These are phyloP conservation scores for Ascochyta clinopodiicola DNA, from an alignment of 2,329 filamentous ascomycete genomes.

Conservation along the genomic window DNA sequence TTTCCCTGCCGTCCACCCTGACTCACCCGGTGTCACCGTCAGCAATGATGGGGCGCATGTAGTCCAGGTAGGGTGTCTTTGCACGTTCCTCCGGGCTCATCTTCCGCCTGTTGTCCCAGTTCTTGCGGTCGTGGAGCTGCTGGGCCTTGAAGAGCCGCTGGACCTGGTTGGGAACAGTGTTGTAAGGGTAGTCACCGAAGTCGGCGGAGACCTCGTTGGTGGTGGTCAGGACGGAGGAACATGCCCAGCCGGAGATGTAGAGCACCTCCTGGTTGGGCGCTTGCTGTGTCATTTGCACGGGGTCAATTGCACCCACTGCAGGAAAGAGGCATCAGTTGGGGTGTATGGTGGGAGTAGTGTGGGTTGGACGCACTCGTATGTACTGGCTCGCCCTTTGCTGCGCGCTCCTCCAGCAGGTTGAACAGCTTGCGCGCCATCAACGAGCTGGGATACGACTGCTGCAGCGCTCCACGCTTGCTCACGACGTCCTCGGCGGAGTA, in stretches of 20 bases:
- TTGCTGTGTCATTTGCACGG: conserved; percentile 99
- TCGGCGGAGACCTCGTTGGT: conserved; percentile 98
- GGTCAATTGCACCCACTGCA: conserved; percentile 93
- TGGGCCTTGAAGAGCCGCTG: conserved; percentile 96
- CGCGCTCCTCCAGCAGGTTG: conserved; percentile 80
- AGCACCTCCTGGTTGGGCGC: conserved; percentile 94
- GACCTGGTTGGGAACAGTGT: conserved; percentile 97
- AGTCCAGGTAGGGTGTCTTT: conserved; percentile 84
- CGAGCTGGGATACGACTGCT: conserved; percentile 89
- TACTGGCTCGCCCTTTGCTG: conserved; percentile 81
- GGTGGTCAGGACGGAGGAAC: conserved; percentile 87
- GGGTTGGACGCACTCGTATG: conserved; percentile 76
- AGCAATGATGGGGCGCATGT: conserved; percentile 91
- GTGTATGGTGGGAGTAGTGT: conserved; percentile 28
- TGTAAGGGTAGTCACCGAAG: conserved; percentile 98
- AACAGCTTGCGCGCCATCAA: conserved; percentile 96
- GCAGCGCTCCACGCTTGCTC: conserved; percentile 86
- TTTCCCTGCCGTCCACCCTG: accelerated
- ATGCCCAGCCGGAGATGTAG: conserved; percentile 97
- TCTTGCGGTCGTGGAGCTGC: conserved; percentile 93
- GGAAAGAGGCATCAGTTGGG: conserved; percentile 35
- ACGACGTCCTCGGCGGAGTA: conserved; percentile 92
- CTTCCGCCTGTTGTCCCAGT: conserved; percentile 85
- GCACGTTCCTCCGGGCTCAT: conserved; percentile 75
- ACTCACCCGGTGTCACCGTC: conserved; percentile 85